These are phyloP conservation scores for Helichrysum umbraculigerum DNA, from an alignment of 129 eudicot species.

Conservation along the genomic window DNA sequence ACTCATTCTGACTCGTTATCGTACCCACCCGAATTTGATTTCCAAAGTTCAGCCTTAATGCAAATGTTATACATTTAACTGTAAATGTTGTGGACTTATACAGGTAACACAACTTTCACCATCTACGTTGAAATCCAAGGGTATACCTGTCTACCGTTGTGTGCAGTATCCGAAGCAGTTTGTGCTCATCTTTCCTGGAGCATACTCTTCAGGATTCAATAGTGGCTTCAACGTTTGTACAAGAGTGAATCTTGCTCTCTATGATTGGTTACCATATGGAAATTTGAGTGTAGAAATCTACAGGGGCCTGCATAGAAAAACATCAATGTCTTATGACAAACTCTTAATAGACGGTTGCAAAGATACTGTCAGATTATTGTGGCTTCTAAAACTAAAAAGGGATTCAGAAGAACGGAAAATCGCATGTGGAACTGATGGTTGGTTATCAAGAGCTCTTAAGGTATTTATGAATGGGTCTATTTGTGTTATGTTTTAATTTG, in stretches of 20 bases:
- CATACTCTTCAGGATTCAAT: slow-evolving; percentile 67
- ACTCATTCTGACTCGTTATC: no score
- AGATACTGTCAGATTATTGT: slow-evolving; percentile 47
- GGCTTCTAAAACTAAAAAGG: neutral
- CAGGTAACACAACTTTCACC: slow-evolving; percentile 84
- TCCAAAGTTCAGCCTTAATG: no score
- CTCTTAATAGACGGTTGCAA: slow-evolving; percentile 53
- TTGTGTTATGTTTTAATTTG: no score
- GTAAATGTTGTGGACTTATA: neutral
- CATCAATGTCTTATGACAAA: slow-evolving; percentile 68
- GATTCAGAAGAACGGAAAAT: slow-evolving; percentile 39
- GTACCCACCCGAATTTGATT: no score
- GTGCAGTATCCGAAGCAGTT: slow-evolving; percentile 67
- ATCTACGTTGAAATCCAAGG: slow-evolving; percentile 56
- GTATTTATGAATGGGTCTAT: slow-evolving; percentile 25
- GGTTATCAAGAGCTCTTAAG: slow-evolving; percentile 58
- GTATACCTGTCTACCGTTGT: slow-evolving; percentile 75
- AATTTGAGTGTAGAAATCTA: slow-evolving; percentile 52
- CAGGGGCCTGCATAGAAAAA: slow-evolving; percentile 51
- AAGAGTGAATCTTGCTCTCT: slow-evolving; percentile 61
- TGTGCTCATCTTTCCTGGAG: slow-evolving; percentile 69
- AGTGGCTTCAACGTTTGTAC: slow-evolving; percentile 68
- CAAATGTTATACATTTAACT: no score
- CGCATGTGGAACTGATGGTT: slow-evolving; percentile 60
- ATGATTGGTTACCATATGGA: slow-evolving; percentile 92